These are phyloP conservation scores for Phytopythium chamaehyphon DNA, from an alignment of 352 stramenopile species.

Conservation along the genomic window DNA sequence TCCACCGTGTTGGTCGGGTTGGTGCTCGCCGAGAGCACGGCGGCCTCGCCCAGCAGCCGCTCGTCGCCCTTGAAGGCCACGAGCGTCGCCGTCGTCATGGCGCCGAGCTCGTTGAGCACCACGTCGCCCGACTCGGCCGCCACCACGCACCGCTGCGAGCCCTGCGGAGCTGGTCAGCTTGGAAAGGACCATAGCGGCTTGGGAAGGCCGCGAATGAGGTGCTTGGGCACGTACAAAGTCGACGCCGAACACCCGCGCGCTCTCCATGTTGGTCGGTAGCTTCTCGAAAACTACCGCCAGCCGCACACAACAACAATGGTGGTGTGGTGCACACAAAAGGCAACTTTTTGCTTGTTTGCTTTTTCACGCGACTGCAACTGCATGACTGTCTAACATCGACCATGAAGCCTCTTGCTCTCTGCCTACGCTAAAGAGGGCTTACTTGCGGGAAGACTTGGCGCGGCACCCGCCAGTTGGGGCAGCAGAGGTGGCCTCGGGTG, in stretches of 20 bases:
- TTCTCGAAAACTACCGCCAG: background rate
- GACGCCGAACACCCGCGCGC: constrained; percentile 59
- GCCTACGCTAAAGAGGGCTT: no score
- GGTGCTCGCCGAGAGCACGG: constrained; percentile 79
- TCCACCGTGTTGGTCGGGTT: constrained; percentile 83
- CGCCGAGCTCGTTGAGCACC: constrained; percentile 86
- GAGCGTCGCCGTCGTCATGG: constrained; percentile 81
- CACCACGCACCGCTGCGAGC: constrained; percentile 75
- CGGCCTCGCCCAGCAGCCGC: constrained; percentile 77
- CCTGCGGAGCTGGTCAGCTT: constrained; percentile 17
- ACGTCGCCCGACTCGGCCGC: constrained; percentile 69
- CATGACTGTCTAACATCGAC: no score
- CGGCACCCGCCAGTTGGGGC: background rate
- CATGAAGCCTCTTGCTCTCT: no score
- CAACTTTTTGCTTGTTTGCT: no score
- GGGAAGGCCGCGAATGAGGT: background rate
- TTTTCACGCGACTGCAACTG: no score
- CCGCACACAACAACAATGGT: background rate
- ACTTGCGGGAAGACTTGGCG: background rate
- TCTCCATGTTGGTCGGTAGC: constrained; percentile 2
- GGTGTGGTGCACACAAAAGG: no score
- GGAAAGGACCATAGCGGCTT: background rate
- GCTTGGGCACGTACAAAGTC: constrained; percentile 59
- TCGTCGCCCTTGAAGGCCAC: constrained; percentile 88
- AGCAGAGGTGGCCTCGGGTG: background rate